Conservation (phyloP, 306 rosid genomes). For the Fagus crenata region DNA sequence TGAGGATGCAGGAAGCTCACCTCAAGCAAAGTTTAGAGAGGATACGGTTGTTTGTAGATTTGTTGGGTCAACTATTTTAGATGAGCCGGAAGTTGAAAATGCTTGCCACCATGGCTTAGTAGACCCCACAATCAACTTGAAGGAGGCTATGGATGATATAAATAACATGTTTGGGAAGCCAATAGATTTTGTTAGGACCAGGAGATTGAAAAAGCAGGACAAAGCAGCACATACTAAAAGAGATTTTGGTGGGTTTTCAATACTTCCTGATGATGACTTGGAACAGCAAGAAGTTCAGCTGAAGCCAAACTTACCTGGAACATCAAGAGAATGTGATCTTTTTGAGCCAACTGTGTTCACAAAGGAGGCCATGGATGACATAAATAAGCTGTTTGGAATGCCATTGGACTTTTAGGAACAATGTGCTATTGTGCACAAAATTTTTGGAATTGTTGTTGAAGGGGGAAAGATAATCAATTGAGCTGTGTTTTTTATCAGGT, state of each 20-base stretch:
- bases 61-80: slow-evolving; percentile 82
- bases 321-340: slow-evolving; percentile 53
- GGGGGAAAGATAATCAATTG: not conserved
- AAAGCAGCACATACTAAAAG: slow-evolving; percentile 44
- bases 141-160: slow-evolving; percentile 96
- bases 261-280: slow-evolving; percentile 73
- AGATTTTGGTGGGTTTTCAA: slow-evolving; percentile 66
- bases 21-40: slow-evolving; percentile 65
- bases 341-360: slow-evolving; percentile 80
- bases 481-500: not conserved
- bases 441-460: slow-evolving; percentile 11
- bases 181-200: slow-evolving; percentile 71
- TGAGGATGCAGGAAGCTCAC: slow-evolving; percentile 40
- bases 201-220: slow-evolving; percentile 57
- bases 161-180: slow-evolving; percentile 97
- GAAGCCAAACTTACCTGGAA: slow-evolving; percentile 38
- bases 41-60: slow-evolving; percentile 86
- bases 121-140: slow-evolving; percentile 90
- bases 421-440: not conserved
- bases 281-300: slow-evolving; percentile 42
- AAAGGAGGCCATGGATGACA: slow-evolving; percentile 85
- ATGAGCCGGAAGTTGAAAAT: slow-evolving; percentile 86
- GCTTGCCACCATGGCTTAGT: slow-evolving; percentile 95
- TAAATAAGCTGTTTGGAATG: slow-evolving; percentile 85
- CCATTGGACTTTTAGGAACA: slow-evolving; percentile 64